Evolutionary conservation across 75 land plant genomes (phyloP), one percentile per base, ranked within the genome.

Genomic region (Pinus taeda): DNA sequence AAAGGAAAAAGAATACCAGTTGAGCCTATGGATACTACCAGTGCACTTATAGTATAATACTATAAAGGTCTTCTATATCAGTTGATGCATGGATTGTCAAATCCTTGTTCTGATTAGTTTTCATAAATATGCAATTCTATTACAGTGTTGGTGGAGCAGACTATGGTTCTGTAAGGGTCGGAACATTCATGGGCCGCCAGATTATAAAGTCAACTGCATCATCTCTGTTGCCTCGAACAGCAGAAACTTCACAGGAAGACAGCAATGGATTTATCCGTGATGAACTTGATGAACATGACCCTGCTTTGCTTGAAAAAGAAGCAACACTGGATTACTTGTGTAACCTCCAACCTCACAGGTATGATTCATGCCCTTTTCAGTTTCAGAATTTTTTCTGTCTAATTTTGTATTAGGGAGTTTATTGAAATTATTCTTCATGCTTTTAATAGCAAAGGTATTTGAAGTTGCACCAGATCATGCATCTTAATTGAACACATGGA

Each of bases 321-420:
- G 26, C 26, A 26, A 26, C 26, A 0, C 0, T 26, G 26, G 26
- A 26, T 26, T 26, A 26, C 26, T 26, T 26, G 26, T 26, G 26
- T 26, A 26, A 26, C 26, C 26, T 26, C 26, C 26, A 26, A 26
- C 26, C 26, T 26, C 26, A 26, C 26, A 26, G 98, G 93, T 95
- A 80, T 69, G 11, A 2, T 9, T 69, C 39, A 49, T 69, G 9
- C n/a, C 55, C 55, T n/a, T 42, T 20, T 69, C 53, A 42, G 53
- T 53, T 69, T 69, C 4, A n/a, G 22, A 69, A 20, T 3, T 14
- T 69, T 69, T 22, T 45, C 49, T 6, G 0, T 42, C 9, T 42
- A 33, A 33, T 65, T 65, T 65, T 65, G 7, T 42, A 6, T 39
- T 42, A 9, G 21, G 53, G 4, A 11, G 3, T 20, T 39, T 33